These are phyloP conservation scores for Penicillium samsonianum DNA, from an alignment of 495 filamentous ascomycete genomes.

Conservation along the genomic window DNA sequence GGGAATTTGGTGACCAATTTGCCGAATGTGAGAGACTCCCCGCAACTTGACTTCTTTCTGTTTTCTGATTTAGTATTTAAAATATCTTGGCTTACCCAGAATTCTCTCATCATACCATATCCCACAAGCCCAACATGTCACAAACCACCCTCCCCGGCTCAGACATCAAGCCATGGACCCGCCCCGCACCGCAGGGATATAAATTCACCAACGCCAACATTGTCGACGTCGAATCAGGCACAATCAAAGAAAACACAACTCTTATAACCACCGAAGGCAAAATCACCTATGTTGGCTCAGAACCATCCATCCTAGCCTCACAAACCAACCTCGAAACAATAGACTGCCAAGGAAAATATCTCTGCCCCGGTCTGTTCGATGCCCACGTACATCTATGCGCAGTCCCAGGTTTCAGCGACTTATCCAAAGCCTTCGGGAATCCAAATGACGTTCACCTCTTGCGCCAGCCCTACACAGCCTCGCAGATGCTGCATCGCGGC, in stretches of 20 bases:
- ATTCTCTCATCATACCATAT: no score
- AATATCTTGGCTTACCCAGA: not conserved
- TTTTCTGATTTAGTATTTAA: not conserved
- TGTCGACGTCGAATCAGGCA: conserved; percentile 34
- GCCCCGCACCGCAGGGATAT: conserved; percentile 28
- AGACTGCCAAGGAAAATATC: conserved; percentile 47
- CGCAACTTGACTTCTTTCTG: not conserved
- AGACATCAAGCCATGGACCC: conserved; percentile 41
- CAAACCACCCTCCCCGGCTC: conserved; percentile 18
- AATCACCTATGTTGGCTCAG: conserved; percentile 19
- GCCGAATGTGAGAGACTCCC: conserved; percentile 5
- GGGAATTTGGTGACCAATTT: conserved; percentile 20
- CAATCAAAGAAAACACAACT: conserved; percentile 25
- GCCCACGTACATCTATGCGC: conserved; percentile 55
- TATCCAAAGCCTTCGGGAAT: conserved; percentile 32
- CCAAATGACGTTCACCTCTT: conserved; percentile 34
- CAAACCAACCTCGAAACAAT: conserved; percentile 24
- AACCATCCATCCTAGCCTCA: conserved; percentile 13
- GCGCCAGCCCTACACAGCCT: conserved; percentile 47
- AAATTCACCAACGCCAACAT: conserved; percentile 39
- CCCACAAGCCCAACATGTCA: conserved; percentile 9
- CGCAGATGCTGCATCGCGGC: conserved; percentile 52
- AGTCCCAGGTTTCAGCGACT: conserved; percentile 38
- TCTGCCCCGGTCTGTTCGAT: conserved; percentile 58
- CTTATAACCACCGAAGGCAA: conserved; percentile 21